Evolutionary conservation across 2,329 filamentous ascomycete genomes (phyloP), one percentile per base, ranked within the genome.

Genomic region (Fusarium sp.): DNA sequence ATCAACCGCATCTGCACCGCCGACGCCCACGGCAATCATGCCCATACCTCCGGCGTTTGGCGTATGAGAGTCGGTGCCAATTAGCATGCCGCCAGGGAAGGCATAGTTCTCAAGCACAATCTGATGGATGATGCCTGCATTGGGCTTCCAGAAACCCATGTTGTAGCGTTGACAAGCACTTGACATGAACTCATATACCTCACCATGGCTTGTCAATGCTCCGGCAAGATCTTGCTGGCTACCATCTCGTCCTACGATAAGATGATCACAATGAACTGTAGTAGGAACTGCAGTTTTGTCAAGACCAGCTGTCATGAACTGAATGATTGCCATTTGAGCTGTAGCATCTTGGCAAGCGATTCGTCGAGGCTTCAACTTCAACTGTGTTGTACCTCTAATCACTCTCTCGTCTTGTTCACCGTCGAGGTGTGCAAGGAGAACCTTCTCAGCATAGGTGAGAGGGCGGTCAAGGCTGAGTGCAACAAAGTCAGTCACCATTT

Each of bases 261-360:
- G 91, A 81, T 98, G 96, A 84, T 99, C 96, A 82, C 96, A 99
- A 84, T 99, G 96, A 73, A 98, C 98, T 79, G 94, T 98, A 43
- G 96, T 95, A 9, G 96, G 96, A 48, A 98, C 95, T 5, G 95
- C 95, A 2, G 96, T 97, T 59, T 90, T 90, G 26, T 91, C 92
- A 53, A 98, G 87, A 56, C 93, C 92, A 80, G 96, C 98, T 31
- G 93, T 93, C 95, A 99, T 99, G 86, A 99, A 99, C 81, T 99
- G 96, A 74, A 99, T 84, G 70, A 99, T 84, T 2, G 96, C 96
- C 96, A 99, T 99, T 83, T 99, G 96, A 5, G 96, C 96, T 26
- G 94, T 97, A 11, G 96, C 96, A 85, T 99, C 96, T 82, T 99
- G 96, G 95, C 98, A 98, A 68, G 97, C 97, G 73, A 98, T 95